These are phyloP conservation scores for Chloris gayana DNA, from an alignment of 176 grass and related monocot genomes.

Conservation along the genomic window DNA sequence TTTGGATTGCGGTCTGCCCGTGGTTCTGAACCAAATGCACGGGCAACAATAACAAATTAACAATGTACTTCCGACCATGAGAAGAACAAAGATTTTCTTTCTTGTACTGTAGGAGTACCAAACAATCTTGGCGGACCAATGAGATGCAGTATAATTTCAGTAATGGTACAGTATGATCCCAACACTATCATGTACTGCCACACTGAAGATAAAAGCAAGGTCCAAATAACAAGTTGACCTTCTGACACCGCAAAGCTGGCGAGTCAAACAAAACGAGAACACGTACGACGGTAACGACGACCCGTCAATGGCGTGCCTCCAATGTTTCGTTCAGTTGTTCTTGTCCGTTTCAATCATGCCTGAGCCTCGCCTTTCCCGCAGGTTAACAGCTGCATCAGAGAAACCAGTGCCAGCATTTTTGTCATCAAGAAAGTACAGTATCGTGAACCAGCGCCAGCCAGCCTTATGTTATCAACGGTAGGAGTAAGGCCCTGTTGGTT, in stretches of 20 bases:
- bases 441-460: not conserved
- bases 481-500: too few species aligned
- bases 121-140: too few species aligned
- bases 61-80: too few species aligned
- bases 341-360: slow-evolving; percentile 45
- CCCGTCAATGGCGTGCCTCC: not conserved
- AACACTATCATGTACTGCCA: too few species aligned
- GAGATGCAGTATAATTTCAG: too few species aligned
- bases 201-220: not conserved
- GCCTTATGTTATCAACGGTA: slow-evolving; percentile 10
- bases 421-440: slow-evolving; percentile 20
- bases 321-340: slow-evolving; percentile 23
- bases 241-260: not conserved
- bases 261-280: slow-evolving; percentile 14
- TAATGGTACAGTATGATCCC: too few species aligned
- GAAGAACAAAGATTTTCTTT: too few species aligned
- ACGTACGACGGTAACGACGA: not conserved
- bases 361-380: slow-evolving; percentile 25
- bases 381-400: not conserved
- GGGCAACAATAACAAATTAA: too few species aligned
- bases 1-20: too few species aligned
- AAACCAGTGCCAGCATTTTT: slow-evolving; percentile 14
- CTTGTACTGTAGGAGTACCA: too few species aligned
- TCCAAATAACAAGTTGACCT: not conserved
- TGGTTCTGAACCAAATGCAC: too few species aligned